phyloP scores from a whole-genome alignment of 2,329 filamentous ascomycete genomes.

The Exophiala spinifera region DNA sequence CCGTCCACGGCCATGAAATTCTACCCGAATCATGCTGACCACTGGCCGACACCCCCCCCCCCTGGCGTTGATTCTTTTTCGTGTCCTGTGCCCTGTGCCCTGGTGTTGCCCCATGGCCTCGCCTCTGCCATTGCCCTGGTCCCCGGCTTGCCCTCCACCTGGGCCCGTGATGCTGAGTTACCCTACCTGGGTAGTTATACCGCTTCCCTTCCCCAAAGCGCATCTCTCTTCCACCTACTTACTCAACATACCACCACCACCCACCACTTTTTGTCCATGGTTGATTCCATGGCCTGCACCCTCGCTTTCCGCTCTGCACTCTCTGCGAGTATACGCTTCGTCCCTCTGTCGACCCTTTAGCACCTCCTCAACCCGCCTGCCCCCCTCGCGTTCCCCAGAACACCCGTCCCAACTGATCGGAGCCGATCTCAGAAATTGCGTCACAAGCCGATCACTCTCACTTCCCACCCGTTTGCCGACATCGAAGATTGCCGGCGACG shows the following conservation, averaged over 20 bases:
- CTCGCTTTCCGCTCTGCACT: conserved; percentile 5
- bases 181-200: no score
- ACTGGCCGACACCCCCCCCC: no score
- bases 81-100: conserved; percentile 20
- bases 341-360: conserved; percentile 4
- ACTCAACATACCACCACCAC: conserved; percentile 1
- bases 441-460: conserved; percentile 22
- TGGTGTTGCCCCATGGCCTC: conserved; percentile 2
- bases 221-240: not conserved
- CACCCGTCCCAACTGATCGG: conserved; percentile 14
- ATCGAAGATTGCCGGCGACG: no score
- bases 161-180: no score
- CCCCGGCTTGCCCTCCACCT: conserved; percentile 12
- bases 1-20: not conserved
- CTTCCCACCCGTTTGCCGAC: conserved; percentile 14
- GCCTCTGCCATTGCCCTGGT: conserved; percentile 3
- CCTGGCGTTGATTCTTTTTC: conserved; percentile 20
- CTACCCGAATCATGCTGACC: conserved; percentile 4
- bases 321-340: conserved; percentile 1
- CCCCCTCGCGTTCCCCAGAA: conserved; percentile 1
- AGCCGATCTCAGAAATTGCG: conserved; percentile 21
- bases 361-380: not conserved
- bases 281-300: not conserved
- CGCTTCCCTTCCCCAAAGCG: not conserved
- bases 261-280: not conserved